Evolutionary conservation across 1,139 yeast species (phyloP), one percentile per base, ranked within the genome.

Genomic region (Pichia sp.): DNA sequence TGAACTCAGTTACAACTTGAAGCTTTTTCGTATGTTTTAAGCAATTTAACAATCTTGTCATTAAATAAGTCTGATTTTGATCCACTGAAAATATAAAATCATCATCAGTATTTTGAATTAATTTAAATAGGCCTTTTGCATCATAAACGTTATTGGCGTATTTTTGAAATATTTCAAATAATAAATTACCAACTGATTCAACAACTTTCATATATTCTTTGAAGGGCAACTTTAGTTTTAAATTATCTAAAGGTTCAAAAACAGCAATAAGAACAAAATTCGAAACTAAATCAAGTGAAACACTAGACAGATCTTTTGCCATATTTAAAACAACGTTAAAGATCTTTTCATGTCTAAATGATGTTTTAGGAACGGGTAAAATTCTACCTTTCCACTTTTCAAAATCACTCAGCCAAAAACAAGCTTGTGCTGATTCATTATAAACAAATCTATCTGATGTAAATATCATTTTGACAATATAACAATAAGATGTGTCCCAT

Each of bases 321-420:
- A 37, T 35, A n/a, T 42, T 25, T 12, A 46, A n/a, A 24, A 50
- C 18, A 8, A 30, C 35, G 27, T 42, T 36, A 29, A 45, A 45
- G 12, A 36, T 25, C 7, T 34, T 29, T 41, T 40, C 36, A 48
- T 42, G 40, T 41, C 43, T 43, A 34, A 44, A 46, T 32, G 48
- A 34, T 7, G 16, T 23, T 22, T 43, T 50, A 6, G 49, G 47
- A 12, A 50, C 13, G 8, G 51, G 43, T 22, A 39, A 27, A 4
- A 50, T 29, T 29, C 45, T 42, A 13, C 43, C 30, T 30, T 39
- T 45, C 53, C 53, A 50, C 32, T 50, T 45, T 25, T 50, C 51
- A 30, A 35, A 36, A 38, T 48, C 49, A 15, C 51, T 48, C 24
- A 43, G 23, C 53, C 53, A 50, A 38, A 45, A 50, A 24, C 53